A percentile compares a stretch with the other conserved stretches of the same genome.
Evolutionary conservation across 495 filamentous ascomycete species (phyloP).

Genomic region (Astrothelium macrocarpum): DNA sequence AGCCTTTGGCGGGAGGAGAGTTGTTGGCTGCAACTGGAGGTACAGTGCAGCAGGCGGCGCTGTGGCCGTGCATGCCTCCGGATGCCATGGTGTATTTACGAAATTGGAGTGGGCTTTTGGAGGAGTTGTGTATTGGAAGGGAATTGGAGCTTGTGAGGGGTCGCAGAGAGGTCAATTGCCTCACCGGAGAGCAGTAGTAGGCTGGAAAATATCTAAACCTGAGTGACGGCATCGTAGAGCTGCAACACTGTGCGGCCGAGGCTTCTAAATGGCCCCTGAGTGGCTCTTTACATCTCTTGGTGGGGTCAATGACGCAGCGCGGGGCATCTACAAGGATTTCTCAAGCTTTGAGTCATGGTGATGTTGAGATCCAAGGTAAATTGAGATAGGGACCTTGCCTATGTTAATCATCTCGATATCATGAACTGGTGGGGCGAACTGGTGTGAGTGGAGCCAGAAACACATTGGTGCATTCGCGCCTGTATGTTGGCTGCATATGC

Average conservation of each 20-base stretch:
- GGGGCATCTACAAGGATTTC: neutral
- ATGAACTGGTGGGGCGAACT: neutral
- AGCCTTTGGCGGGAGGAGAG: slow-evolving; percentile 53
- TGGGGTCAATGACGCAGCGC: slow-evolving; percentile 1
- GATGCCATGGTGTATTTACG: slow-evolving; percentile 17
- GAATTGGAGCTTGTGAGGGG: neutral
- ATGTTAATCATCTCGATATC: neutral
- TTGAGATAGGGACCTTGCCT: neutral
- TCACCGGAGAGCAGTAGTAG: neutral
- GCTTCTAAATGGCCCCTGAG: neutral
- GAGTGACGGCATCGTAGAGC: neutral
- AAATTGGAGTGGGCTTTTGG: neutral
- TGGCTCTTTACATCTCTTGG: too few relatives aligned
- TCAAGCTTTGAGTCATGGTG: slow-evolving; percentile 1
- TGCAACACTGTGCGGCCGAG: neutral
- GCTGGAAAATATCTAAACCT: neutral
- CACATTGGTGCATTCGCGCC: too few relatives aligned
- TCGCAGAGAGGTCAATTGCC: neutral
- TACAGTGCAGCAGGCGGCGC: slow-evolving; percentile 58
- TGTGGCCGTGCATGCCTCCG: slow-evolving; percentile 23
- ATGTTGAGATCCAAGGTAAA: too few relatives aligned
- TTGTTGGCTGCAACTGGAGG: slow-evolving; percentile 53
- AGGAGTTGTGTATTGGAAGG: neutral
- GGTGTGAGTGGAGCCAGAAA: slow-evolving; percentile 3
- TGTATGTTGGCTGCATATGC: too few relatives aligned